Evolutionary conservation across 352 stramenopile species (phyloP), one percentile per base, ranked within the genome.

Genomic region (Phytophthora pinifolia): DNA sequence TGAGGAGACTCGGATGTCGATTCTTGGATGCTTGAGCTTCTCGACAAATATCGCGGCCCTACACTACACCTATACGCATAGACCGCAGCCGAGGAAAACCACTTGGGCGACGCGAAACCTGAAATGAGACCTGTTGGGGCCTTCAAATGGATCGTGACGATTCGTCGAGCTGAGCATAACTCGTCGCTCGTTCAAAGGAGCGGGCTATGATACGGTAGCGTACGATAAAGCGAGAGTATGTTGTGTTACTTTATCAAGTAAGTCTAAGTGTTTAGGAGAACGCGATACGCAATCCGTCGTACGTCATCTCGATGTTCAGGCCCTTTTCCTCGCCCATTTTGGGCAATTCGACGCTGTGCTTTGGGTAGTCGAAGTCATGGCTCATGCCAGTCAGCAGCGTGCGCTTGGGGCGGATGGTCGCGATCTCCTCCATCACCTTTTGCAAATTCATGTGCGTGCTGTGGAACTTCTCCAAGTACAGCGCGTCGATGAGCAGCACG

Each of bases 331-430:
- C 43, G 6, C 69, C 71, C 39, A 92, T 64, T 25, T 80, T 58
- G 7, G 43, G 46, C 20, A 96, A 49, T 35, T 67, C 59, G 8
- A 60, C 42, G 48, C 70, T 83, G 46, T 86, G 70, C 37, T 54
- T 65, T 9, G 68, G 47, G 56, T 92, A 94, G 58, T 96, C 83
- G 43, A 94, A 89, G 14, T 88, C 70, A 49, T 96, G 87, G 49
- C 81, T 87, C 81, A 96, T 94, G 30, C 87, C 87, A 12, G 85
- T 92, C 33, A 96, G 77, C 46, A 89, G 63, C 47, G 81, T 92
- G 34, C 66, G 78, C 59, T 78, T 81, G 7, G 87, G 85, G 9
- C 76, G 76, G 33, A 93, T 78, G 17, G 58, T 65, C 14, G 59
- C 65, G 48, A 93, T 81, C 44, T 90, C 75, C 15, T 70, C 57